These are phyloP conservation scores for Anisodus acutangulus DNA, from an alignment of 257 asterid species.

Conservation along the genomic window DNA sequence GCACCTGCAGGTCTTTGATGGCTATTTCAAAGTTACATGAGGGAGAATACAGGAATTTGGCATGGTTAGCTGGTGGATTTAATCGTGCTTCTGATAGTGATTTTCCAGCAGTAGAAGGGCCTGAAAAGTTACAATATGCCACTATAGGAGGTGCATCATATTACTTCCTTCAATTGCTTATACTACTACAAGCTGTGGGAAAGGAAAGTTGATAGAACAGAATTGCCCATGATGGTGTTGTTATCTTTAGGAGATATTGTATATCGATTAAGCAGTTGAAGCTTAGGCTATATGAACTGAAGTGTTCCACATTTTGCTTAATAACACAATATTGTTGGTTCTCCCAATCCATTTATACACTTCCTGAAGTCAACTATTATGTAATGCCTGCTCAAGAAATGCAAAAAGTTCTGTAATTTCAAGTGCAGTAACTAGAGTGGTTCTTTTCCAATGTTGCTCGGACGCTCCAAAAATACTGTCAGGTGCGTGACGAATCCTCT, in stretches of 20 bases:
- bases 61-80: conserved; percentile 90
- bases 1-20: conserved; percentile 63
- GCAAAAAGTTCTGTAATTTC: background rate
- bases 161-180: conserved; percentile 76
- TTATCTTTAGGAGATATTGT: background rate
- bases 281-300: conserved; percentile 5
- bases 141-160: conserved; percentile 86
- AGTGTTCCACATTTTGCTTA: background rate
- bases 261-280: conserved; percentile 3
- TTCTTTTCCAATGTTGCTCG: background rate
- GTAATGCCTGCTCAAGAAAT: background rate
- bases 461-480: background rate
- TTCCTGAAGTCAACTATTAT: background rate
- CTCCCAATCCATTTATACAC: background rate
- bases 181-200: conserved; percentile 62
- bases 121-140: conserved; percentile 82
- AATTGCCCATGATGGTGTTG: background rate
- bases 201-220: conserved; percentile 44
- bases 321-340: conserved; percentile 5
- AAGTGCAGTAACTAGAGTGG: background rate
- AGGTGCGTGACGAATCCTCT: background rate
- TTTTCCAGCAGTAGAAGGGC: conserved; percentile 73
- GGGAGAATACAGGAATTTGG: conserved; percentile 81
- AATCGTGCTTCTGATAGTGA: conserved; percentile 55
- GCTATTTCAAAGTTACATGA: conserved; percentile 62